Conservation (phyloP, 2,329 filamentous ascomycete genomes). For the Fragosphaeria purpurea region DNA sequence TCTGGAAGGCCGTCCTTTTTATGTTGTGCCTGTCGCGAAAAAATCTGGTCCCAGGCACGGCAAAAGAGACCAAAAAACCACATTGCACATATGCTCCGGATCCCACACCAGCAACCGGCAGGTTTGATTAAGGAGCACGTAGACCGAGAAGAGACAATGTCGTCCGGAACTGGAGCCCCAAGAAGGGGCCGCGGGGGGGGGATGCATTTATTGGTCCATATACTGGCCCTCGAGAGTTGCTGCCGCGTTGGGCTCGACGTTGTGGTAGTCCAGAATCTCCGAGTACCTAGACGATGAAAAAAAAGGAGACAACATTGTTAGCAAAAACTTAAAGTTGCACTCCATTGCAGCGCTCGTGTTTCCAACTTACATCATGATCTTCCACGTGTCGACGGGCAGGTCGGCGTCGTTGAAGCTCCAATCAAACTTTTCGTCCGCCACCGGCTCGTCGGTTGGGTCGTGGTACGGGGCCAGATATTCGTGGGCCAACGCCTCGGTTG, state of each 20-base stretch:
- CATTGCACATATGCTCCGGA: too few relatives aligned
- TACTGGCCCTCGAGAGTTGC: constrained; percentile 28
- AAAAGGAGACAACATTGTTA: not conserved
- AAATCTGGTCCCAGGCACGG: too few relatives aligned
- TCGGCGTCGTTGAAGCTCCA: constrained; percentile 99
- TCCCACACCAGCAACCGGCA: too few relatives aligned
- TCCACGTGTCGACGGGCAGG: constrained; percentile 97
- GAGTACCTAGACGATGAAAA: constrained; percentile 63
- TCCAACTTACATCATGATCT: constrained; percentile 91
- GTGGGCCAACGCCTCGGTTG: constrained; percentile 75
- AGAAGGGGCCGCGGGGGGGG: not conserved
- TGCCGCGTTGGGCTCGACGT: constrained; percentile 54
- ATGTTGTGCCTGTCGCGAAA: too few relatives aligned
- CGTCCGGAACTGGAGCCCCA: too few relatives aligned
- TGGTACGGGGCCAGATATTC: constrained; percentile 95
- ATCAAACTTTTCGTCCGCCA: constrained; percentile 95
- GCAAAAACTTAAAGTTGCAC: too few relatives aligned
- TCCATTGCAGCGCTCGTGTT: not conserved
- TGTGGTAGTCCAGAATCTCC: constrained; percentile 97
- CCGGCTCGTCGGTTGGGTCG: constrained; percentile 91
- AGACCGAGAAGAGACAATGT: too few relatives aligned
- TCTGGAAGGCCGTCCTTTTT: too few relatives aligned
- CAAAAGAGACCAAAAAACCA: too few relatives aligned
- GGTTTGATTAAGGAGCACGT: too few relatives aligned
- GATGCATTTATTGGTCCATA: constrained; percentile 26